Base-by-base conservation (phyloP, 371 early-diverging fungal species). In the Capniomyces stellatus region DNA sequence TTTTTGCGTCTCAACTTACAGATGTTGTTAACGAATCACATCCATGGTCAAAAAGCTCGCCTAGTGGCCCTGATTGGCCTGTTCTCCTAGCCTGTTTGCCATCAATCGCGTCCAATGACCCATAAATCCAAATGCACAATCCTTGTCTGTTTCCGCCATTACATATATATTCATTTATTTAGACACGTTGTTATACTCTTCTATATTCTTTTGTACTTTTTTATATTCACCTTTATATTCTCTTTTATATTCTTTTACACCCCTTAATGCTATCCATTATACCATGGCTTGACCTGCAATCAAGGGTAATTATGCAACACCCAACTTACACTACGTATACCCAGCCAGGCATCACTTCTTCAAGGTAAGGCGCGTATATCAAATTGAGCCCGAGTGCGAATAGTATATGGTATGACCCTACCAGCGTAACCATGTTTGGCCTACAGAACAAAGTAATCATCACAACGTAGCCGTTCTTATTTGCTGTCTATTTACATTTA, bases 31-130 rank as follows among this genome's bases (percentile, higher is more conserved):
- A 71, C 30, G 94, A 91, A 77, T 94, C 94, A 61, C 90, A 88
- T 72, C 88, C 83, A 54, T 88, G 88, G 70, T 88, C 88, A 63
- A 88, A 94, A 41, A 98, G 73, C 68, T 97, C 93, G 21, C 99
- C 99, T 50, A 98, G 66, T 15, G 98, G 92, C 4, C 87, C 83
- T 4, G 73, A 67, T 12, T 75, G 62, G 22, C 76, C 74, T 8
- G 82, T 82, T 53, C 76, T 64, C 28, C 88, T 63, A 18, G 88
- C 88, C 63, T 88, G 88, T 66, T 83, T 83, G 12, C 88, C 88
- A 57, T 88, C 88, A 44, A 72, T 64, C 22, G 71, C 70, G 43
- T 67, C 70, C 21, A 73, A 59, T 39, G 70, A 62, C 49, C 59
- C 66, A 58, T 72, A 72, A 3, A 67, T 63, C 61, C 66, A 72